These are phyloP conservation scores for Diplosphaera chodatii DNA, from an alignment of 139 green algal species.

Conservation along the genomic window DNA sequence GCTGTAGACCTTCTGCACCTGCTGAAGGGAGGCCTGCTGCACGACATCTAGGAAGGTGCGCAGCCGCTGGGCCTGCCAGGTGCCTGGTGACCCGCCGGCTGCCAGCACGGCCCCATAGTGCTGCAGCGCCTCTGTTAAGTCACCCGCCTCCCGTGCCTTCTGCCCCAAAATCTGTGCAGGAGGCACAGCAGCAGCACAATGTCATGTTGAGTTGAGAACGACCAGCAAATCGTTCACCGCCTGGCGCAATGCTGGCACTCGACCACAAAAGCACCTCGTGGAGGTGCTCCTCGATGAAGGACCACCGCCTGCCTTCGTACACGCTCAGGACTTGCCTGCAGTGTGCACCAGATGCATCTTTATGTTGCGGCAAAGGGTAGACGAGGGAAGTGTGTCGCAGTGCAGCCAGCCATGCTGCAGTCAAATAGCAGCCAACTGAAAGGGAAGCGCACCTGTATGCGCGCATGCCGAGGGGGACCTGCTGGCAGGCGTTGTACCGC, in stretches of 20 bases:
- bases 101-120: slow-evolving; percentile 65
- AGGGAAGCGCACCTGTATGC: slow-evolving; percentile 50
- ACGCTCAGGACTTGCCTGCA: slow-evolving; percentile 59
- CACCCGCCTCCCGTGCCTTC: slow-evolving; percentile 39
- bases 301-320: slow-evolving; percentile 66
- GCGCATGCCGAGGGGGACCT: slow-evolving; percentile 57
- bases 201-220: no score
- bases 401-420: no score
- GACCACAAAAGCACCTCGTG: slow-evolving; percentile 67
- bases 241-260: no score
- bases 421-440: no score
- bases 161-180: no score
- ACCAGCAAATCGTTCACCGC: no score
- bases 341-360: no score
- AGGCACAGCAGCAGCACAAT: no score
- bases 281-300: slow-evolving; percentile 83
- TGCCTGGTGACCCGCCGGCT: slow-evolving; percentile 28
- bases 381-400: no score
- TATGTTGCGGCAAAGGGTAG: no score
- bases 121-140: slow-evolving; percentile 35
- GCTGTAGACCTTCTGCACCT: no score
- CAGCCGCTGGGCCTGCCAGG: slow-evolving; percentile 68
- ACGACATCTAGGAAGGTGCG: slow-evolving; percentile 59
- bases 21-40: not conserved
- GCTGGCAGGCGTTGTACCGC: slow-evolving; percentile 61